Conservation (phyloP, 2,329 filamentous ascomycete genomes). For the Aspergillus oerlinghausenensis region DNA sequence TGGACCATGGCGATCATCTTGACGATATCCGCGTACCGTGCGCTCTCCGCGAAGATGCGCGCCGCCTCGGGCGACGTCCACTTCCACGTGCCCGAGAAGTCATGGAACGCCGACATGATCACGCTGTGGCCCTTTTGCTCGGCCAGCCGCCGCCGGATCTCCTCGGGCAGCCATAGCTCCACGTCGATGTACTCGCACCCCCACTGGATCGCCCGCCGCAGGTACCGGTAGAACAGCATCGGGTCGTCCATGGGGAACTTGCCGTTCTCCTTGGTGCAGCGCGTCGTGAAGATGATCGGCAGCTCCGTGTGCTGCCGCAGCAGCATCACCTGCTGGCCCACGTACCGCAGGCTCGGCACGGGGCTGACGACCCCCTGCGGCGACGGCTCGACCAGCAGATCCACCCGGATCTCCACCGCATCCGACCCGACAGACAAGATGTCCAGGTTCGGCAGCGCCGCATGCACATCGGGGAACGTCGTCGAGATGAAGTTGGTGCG, state of each 20-base stretch:
- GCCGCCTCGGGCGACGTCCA: slow-evolving; percentile 74
- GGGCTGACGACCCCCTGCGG: slow-evolving; percentile 53
- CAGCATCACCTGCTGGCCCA: slow-evolving; percentile 81
- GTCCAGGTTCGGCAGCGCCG: slow-evolving; percentile 77
- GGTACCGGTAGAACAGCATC: slow-evolving; percentile 68
- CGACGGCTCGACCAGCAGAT: slow-evolving; percentile 70
- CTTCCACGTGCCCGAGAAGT: slow-evolving; percentile 78
- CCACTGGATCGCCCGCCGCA: slow-evolving; percentile 83
- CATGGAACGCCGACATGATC: slow-evolving; percentile 89
- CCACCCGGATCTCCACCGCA: slow-evolving; percentile 78
- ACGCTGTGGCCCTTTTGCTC: slow-evolving; percentile 71
- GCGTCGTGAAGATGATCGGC: slow-evolving; percentile 84
- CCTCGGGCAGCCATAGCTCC: slow-evolving; percentile 78
- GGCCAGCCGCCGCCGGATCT: slow-evolving; percentile 63
- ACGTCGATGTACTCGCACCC: slow-evolving; percentile 88
- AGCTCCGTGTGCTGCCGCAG: slow-evolving; percentile 78
- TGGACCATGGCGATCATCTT: slow-evolving; percentile 87
- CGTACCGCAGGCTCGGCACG: slow-evolving; percentile 75
- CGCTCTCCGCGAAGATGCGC: slow-evolving; percentile 65
- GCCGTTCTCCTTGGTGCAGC: slow-evolving; percentile 77
- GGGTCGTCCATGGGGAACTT: slow-evolving; percentile 80
- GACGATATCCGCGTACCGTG: slow-evolving; percentile 74
- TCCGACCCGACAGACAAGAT: slow-evolving; percentile 84
- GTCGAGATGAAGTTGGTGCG: slow-evolving; percentile 83
- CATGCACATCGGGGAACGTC: slow-evolving; percentile 79